A percentile compares a stretch with the other conserved stretches of the same genome.
phyloP scores from a whole-genome alignment of 805 yeast genomes.

The Zygoascus flipseniorum region DNA sequence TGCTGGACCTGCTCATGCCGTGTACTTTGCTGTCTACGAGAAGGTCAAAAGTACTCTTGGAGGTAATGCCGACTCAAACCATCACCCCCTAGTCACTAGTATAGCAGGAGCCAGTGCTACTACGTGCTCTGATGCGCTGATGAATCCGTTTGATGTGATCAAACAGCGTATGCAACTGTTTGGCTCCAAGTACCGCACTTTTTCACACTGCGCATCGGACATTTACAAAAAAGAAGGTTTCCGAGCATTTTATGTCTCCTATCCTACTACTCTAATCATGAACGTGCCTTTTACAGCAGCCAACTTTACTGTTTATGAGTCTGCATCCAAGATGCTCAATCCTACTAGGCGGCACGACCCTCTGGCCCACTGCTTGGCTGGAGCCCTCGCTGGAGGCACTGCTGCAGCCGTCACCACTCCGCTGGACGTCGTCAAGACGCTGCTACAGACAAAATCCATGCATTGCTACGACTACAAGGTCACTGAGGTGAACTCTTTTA shows the following conservation, averaged over 20 bases:
- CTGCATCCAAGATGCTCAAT: constrained; percentile 66
- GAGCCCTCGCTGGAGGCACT: constrained; percentile 90
- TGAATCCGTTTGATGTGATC: constrained; percentile 95
- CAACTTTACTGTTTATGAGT: constrained; percentile 88
- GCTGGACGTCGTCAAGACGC: constrained; percentile 86
- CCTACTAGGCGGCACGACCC: constrained; percentile 77
- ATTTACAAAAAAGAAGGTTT: constrained; percentile 36
- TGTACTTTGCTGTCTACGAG: constrained; percentile 92
- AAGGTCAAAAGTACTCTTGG: constrained; percentile 54
- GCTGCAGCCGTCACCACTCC: constrained; percentile 96
- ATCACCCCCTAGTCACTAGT: constrained; percentile 77
- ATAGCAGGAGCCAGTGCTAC: constrained; percentile 89
- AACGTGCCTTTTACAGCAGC: constrained; percentile 92
- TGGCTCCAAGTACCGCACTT: constrained; percentile 19
- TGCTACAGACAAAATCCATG: constrained; percentile 68
- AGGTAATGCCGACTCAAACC: constrained; percentile 37
- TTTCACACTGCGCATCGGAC: constrained; percentile 19
- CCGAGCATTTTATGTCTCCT: constrained; percentile 79
- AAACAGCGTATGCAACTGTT: constrained; percentile 86
- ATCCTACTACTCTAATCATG: constrained; percentile 88
- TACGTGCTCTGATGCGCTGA: constrained; percentile 84
- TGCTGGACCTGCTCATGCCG: constrained; percentile 99
- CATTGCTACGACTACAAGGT: constrained; percentile 26
- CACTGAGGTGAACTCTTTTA: constrained; percentile 54
- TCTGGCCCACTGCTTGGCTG: constrained; percentile 80